Base-by-base conservation (phyloP, 768 basidiomycete genomes). In the Tulasnella sp. region DNA sequence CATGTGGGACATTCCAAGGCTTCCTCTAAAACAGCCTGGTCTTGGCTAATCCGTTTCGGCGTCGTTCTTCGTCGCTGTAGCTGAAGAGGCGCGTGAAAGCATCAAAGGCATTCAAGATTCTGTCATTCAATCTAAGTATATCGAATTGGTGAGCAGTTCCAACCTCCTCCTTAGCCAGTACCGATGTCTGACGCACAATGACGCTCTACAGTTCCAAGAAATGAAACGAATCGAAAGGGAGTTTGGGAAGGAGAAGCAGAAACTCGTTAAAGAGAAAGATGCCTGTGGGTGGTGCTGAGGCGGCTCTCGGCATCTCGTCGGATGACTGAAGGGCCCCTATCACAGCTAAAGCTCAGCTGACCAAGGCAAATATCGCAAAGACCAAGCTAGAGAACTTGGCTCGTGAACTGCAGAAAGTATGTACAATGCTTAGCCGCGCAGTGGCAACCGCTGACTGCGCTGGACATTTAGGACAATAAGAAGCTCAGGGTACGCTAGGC, bases 191-290 rank as follows among this genome's bases (percentile, higher is more conserved):
- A 77, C 39, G 5, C 78, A 25, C 45, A 19, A 45, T 79, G 77
- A 80, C 76, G 78, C 75, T 76, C 69, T 80, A 31, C 80, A 96
- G 93, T 96, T 94, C 83, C 92, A 93, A 80, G 93, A 95, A 83
- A 85, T 93, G 82, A 94, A 94, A 82, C 88, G 92, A 72, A 83
- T 93, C 81, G 94, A 96, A 83, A 88, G 94, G 79, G 93, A 94
- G 81, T 91, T 94, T 80, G 90, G 93, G 52, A 95, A 93, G 84
- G 94, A 95, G 86, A 94, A 93, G 83, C 93, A 95, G 85, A 95
- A 95, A 81, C 85, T 95, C 38, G 86, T 88, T 70, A 95, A 95
- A 84, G 94, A 96, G 85, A 94, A 94, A 85, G 94, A 95, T 84
- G 89, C 92, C 79, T 92, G 93, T 93, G 74, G 67, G 84, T 68